Conservation (phyloP, 2,329 filamentous ascomycete species). For the Cladosporium sp. region DNA sequence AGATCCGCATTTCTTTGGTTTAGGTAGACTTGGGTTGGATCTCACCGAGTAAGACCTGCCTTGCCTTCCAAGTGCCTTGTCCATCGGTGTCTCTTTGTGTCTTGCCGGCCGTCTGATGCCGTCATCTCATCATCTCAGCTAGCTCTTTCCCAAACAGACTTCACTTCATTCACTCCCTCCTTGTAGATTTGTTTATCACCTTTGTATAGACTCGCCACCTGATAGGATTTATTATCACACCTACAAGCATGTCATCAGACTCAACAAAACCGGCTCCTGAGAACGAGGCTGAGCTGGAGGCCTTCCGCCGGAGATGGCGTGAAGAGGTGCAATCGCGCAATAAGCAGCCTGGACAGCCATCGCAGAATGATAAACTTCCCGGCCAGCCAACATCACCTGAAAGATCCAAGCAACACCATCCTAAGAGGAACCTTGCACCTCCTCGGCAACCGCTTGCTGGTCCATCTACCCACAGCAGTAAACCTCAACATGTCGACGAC, state of each 20-base stretch:
- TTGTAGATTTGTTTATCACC: too few species aligned
- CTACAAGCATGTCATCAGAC: neutral
- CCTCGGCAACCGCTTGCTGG: constrained; percentile 14
- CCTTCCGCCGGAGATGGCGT: constrained; percentile 80
- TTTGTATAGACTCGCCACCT: neutral
- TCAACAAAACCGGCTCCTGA: constrained; percentile 10
- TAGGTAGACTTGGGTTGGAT: too few species aligned
- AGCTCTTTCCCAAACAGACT: too few species aligned
- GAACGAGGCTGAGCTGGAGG: constrained; percentile 68
- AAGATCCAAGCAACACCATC: neutral
- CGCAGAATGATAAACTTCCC: neutral
- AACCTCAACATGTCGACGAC: constrained; percentile 18
- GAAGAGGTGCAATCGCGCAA: constrained; percentile 65
- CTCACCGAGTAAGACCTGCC: too few species aligned
- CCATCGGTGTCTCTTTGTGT: too few species aligned
- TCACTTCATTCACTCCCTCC: too few species aligned
- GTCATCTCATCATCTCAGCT: too few species aligned
- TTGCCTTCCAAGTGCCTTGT: too few species aligned
- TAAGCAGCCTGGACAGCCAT: constrained; percentile 22
- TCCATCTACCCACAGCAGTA: constrained; percentile 25
- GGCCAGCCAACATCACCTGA: neutral
- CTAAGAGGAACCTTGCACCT: neutral
- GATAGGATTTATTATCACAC: neutral
- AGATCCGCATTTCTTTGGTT: neutral
- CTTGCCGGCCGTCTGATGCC: too few species aligned